Evolutionary conservation across 2,329 filamentous ascomycete genomes (phyloP), one percentile per base, ranked within the genome.

Genomic region (Fusarium mangiferae): DNA sequence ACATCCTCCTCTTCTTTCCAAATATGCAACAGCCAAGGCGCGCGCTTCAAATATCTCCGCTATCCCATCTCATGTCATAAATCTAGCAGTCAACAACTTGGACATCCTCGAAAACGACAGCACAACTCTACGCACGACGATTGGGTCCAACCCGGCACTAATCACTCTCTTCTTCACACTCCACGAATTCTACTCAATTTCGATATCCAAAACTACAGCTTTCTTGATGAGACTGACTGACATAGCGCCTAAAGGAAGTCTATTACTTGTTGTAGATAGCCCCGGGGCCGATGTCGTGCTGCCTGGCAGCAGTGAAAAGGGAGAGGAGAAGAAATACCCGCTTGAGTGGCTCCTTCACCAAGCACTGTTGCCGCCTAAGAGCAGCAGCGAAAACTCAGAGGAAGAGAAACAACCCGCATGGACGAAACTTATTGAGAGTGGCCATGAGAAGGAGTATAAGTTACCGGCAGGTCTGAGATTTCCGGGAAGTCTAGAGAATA

Each of bases 401-500:
- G 52, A 46, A 7, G 35, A 28, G 3, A 17, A 33, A 22, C 22
- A 33, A 5, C 28, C 39, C 2, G 35, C 24, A 1, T 68, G 65
- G 65, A 9, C 6, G 18, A 68, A 68, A 18, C 46, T 67, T 33
- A 13, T 68, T 3, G 10, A 38, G 1, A 15, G 15, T 30, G 28
- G 54, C 1, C 46, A 68, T 61, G 65, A 68, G 12, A 68, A 68
- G 46, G 65, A 68, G 41, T 68, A 54, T 4, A 68, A 54, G 54
- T 42, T 68, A 3, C 62, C 65, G 22, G 0, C 46, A 5, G 52
- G 17, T 3, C 15, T 68, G 0, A 61, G 54, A 38, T 68, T 18
- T 26, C 65, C 65, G 3, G 65, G 65, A 42, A 61, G 65, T n/a
- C 3, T 68, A 12, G 65, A 68, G 30, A 68, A 68, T 42, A 68